Conservation (phyloP, 495 filamentous ascomycete species). For the Tetracladium setigerum region DNA sequence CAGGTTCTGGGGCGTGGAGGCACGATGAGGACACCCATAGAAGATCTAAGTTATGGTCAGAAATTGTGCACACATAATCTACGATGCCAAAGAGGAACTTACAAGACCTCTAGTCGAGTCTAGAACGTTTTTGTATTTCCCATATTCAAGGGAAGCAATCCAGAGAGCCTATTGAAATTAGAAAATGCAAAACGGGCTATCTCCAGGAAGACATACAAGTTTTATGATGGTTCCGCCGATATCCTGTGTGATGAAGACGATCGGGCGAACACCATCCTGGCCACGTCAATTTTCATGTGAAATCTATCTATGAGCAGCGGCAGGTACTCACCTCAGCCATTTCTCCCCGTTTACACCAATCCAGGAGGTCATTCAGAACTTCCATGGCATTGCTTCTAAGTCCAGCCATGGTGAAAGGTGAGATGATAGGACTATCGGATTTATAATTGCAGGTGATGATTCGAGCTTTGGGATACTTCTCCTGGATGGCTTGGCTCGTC, state of each 20-base stretch:
- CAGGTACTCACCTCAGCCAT: conserved; percentile 1
- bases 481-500: no score
- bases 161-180: conserved; percentile 2
- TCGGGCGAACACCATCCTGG: conserved; percentile 11
- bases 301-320: not conserved
- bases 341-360: not conserved
- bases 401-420: no score
- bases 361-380: conserved; percentile 3
- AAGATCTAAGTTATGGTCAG: conserved; percentile 12
- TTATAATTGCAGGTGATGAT: no score
- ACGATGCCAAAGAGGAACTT: conserved; percentile 4
- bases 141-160: not conserved
- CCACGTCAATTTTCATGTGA: not conserved
- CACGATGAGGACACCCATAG: conserved; percentile 13
- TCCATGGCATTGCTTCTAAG: conserved; percentile 2
- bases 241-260: conserved; percentile 19
- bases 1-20: conserved; percentile 1
- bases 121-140: conserved; percentile 12
- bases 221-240: conserved; percentile 21
- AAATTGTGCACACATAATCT: no score
- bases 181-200: not conserved
- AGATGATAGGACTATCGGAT: no score
- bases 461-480: no score
- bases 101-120: conserved; percentile 14
- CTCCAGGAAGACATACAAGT: conserved; percentile 6